phyloP scores from a whole-genome alignment of 441 rosid species.

The Arabidopsis lyrata region DNA sequence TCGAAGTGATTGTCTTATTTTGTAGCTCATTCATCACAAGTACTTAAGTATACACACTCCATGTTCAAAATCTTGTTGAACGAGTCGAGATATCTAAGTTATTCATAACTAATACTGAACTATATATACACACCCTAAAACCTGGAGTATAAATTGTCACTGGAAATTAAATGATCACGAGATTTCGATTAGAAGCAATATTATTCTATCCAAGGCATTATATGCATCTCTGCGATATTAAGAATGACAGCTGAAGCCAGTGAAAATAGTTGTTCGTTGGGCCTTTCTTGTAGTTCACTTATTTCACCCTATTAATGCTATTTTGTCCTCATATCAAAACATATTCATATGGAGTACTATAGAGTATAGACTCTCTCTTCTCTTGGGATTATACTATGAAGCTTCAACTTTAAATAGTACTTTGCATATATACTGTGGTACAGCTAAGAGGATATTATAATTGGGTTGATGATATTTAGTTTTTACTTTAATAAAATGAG shows the following conservation, averaged over 20 bases:
- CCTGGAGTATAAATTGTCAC: constrained; percentile 15
- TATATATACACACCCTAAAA: constrained; percentile 11
- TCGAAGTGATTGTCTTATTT: not conserved
- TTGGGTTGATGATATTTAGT: not conserved
- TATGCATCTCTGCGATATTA: constrained; percentile 16
- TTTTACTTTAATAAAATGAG: too few species aligned
- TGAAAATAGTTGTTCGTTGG: constrained; percentile 29
- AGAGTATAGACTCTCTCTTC: not conserved
- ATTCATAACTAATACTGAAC: constrained; percentile 22
- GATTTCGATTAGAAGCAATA: constrained; percentile 28
- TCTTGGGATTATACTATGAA: not conserved
- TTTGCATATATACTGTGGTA: not conserved
- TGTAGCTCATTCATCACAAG: not conserved
- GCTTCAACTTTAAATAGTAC: not conserved
- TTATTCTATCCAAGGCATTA: constrained; percentile 7
- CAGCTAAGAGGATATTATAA: not conserved
- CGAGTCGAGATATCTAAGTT: constrained; percentile 26
- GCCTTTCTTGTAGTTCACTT: constrained; percentile 21
- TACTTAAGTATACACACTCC: constrained; percentile 6
- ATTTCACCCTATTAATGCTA: constrained; percentile 28
- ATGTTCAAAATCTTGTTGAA: constrained; percentile 18
- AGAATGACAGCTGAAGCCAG: constrained; percentile 43
- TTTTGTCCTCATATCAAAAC: constrained; percentile 8
- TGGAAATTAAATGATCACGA: constrained; percentile 36
- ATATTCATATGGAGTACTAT: not conserved